Base-by-base conservation (phyloP, 768 basidiomycete species). In the Mycena rebaudengoi region DNA sequence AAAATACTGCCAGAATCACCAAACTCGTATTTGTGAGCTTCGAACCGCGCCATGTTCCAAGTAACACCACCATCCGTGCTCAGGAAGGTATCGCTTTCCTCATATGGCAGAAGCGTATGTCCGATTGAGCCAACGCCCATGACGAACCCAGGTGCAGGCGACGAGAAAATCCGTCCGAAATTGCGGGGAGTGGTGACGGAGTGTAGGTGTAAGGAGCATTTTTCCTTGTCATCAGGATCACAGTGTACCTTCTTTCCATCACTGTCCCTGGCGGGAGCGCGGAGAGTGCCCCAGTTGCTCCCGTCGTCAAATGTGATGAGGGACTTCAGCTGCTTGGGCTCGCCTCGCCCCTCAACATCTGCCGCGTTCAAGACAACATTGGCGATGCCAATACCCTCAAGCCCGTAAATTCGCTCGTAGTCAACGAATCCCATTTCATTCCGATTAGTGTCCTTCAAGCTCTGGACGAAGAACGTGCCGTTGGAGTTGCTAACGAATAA, bases 51-150 rank as follows among this genome's bases (percentile, higher is more conserved):
- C 91, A 94, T 95, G 23, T 70, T 78, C 97, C 98, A 99, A 6
- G 87, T 86, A 14, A 95, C 68, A 1, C 98, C 98, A 0, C 90
- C 96, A 70, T 99, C 94, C 0, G 84, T 91, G 68, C 94, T 96
- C 62, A 99, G 74, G 82, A 98, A 99, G 0, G 97, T 98, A 70
- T 98, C 95, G 70, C 92, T 90, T 35, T 98, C 90, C 41, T 91
- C 88, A 69, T 98, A 98, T 0, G 87, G 79, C 18, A 80, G 73
- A 8, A 98, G 80, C 13, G 78, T 75, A 21, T 83, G 77, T 2
- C 97, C 96, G 33, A 98, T 85, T 0, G 88, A 92, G 7, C 98
- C 98, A 2, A 99, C 95, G n/a, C 93, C 97, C 93, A 99, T 97
- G 28, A 94, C 91, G 62, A 95, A 85, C 0, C 98, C 97, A 0